These are phyloP conservation scores for Vinca minor DNA, from an alignment of 257 asterid species.

Conservation along the genomic window DNA sequence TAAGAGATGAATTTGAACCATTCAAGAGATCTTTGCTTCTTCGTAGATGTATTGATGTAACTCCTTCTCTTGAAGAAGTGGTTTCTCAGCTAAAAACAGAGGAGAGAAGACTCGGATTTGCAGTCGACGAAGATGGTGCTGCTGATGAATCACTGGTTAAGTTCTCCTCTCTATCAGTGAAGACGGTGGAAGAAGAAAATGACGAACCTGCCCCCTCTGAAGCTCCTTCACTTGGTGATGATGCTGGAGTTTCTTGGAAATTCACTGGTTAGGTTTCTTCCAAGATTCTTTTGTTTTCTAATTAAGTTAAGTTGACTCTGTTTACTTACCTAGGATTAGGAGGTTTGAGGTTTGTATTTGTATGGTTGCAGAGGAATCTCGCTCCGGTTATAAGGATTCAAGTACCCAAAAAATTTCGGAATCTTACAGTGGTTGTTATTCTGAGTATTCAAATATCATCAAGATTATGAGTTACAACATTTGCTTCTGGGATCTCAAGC, in stretches of 20 bases:
- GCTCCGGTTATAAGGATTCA: no score
- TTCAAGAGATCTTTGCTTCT: background rate
- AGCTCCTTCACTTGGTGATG: background rate
- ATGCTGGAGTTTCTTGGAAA: constrained; percentile 4
- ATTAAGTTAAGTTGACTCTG: no score
- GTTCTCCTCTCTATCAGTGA: no score
- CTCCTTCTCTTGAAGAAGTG: constrained; percentile 6
- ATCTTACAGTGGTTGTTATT: no score
- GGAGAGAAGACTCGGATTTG: background rate
- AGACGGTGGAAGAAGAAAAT: background rate
- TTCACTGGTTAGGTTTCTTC: constrained; percentile 1
- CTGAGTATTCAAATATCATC: background rate
- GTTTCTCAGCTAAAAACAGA: background rate
- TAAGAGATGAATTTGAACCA: constrained; percentile 4
- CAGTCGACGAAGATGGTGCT: background rate
- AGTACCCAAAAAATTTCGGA: no score
- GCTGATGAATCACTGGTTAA: no score
- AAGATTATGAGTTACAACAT: constrained; percentile 7
- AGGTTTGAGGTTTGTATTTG: no score
- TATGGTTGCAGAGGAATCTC: constrained; percentile 5
- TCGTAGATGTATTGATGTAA: background rate
- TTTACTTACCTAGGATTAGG: no score
- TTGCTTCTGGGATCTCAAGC: constrained; percentile 7
- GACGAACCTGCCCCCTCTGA: background rate
- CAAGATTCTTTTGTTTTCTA: no score